A percentile compares a stretch with the other conserved stretches of the same genome.
Conservation (phyloP, 345 rosid genomes). For the Aethionema arabicum region DNA sequence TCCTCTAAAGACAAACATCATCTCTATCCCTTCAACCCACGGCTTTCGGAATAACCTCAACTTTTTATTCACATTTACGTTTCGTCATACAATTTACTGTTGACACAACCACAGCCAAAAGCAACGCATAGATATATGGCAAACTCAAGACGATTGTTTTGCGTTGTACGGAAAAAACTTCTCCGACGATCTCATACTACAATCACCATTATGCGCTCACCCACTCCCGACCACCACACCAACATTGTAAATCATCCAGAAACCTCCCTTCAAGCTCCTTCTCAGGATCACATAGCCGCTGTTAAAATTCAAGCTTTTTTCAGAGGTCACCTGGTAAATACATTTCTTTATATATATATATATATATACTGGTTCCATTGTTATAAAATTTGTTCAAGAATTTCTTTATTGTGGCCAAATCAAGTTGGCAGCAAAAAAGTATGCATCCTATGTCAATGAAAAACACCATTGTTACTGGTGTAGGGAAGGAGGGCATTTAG, state of each 20-base stretch:
- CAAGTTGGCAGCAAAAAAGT: too few relatives aligned
- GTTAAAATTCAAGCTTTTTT: constrained; percentile 70
- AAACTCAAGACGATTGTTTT: constrained; percentile 31
- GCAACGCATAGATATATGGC: constrained; percentile 24
- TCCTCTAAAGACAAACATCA: constrained; percentile 31
- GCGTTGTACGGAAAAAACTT: constrained; percentile 31
- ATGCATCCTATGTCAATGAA: neutral
- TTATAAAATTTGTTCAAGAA: too few relatives aligned
- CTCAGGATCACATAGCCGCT: constrained; percentile 55
- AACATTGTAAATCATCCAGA: neutral
- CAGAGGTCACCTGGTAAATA: constrained; percentile 78
- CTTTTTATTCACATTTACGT: constrained; percentile 34
- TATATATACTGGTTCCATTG: too few relatives aligned
- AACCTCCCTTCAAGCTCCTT: neutral
- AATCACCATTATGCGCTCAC: constrained; percentile 27
- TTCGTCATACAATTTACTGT: constrained; percentile 17
- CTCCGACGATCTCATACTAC: constrained; percentile 32
- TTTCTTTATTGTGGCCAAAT: too few relatives aligned
- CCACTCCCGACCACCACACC: neutral
- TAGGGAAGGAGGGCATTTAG: constrained; percentile 75
- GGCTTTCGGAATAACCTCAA: constrained; percentile 8
- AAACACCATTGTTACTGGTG: neutral
- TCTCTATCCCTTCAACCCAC: constrained; percentile 35
- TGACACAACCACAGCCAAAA: constrained; percentile 8
- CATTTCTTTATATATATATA: too few relatives aligned